A percentile compares a stretch with the other conserved stretches of the same genome.
Conservation (phyloP, 1,284 basidiomycete genomes). For the Moesziomyces sp. region DNA sequence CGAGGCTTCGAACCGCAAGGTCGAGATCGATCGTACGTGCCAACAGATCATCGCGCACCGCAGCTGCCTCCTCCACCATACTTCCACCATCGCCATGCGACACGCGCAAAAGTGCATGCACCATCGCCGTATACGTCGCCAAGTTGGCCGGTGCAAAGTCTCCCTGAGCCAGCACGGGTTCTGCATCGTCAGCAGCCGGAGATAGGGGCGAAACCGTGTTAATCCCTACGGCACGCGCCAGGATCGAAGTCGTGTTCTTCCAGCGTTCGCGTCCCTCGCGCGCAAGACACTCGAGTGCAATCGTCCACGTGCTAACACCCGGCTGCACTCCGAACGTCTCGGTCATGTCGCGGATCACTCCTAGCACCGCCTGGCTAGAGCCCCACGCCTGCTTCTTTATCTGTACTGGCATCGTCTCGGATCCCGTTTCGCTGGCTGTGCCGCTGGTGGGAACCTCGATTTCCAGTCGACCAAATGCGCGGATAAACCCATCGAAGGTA, state of each 20-base stretch:
- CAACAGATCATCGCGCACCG: conserved; percentile 39
- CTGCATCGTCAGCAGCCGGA: not conserved
- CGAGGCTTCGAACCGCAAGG: not conserved
- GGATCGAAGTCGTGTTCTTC: conserved; percentile 8
- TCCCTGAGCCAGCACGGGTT: not conserved
- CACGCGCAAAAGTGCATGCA: conserved; percentile 24
- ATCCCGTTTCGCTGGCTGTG: not conserved
- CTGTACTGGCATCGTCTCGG: too few species aligned
- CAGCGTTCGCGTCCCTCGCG: conserved; percentile 28
- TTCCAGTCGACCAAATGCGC: conserved; percentile 33
- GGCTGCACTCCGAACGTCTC: conserved; percentile 18
- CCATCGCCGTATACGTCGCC: conserved; percentile 39
- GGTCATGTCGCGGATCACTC: conserved; percentile 44
- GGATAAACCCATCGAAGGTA: conserved; percentile 39
- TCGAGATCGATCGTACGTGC: conserved; percentile 26
- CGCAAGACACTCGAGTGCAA: conserved; percentile 38
- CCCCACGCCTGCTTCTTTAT: conserved; percentile 18
- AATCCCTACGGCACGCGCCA: conserved; percentile 35
- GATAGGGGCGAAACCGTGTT: conserved; percentile 10
- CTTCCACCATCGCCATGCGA: conserved; percentile 15
- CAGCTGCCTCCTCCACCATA: conserved; percentile 22
- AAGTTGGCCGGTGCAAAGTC: conserved; percentile 26
- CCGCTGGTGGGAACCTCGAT: not conserved
- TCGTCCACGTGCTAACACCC: conserved; percentile 40
- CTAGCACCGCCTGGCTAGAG: conserved; percentile 24